Evolutionary conservation across 176 grass and related monocot genomes (phyloP).

Genomic region (Zea luxurians): DNA sequence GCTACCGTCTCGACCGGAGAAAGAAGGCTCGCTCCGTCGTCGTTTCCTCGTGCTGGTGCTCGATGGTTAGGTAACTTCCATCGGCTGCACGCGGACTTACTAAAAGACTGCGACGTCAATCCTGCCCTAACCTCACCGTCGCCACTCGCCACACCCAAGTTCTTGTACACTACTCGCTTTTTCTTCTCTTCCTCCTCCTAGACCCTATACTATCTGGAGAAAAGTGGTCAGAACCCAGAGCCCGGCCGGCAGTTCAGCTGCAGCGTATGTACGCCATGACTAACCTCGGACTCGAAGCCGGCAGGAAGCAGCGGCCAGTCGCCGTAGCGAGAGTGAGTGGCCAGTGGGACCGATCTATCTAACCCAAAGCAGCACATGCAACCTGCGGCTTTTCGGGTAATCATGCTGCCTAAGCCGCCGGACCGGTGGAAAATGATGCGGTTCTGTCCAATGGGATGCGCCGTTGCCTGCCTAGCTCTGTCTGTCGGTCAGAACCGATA

Average conservation of each 20-base stretch:
- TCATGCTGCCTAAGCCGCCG: conserved; percentile 31
- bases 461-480: not conserved
- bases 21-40: not conserved
- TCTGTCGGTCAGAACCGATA: conserved; percentile 20
- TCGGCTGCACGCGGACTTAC: conserved; percentile 6
- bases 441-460: conserved; percentile 15
- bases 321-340: conserved; percentile 4
- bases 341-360: not conserved
- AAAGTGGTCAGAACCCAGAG: conserved; percentile 37
- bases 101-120: conserved; percentile 2
- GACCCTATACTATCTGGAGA: not conserved
- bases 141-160: too few species aligned
- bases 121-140: conserved; percentile 39
- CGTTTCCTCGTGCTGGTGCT: not conserved
- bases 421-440: not conserved
- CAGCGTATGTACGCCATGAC: conserved; percentile 7
- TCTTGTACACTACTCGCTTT: too few species aligned
- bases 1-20: too few species aligned
- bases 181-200: not conserved
- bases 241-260: not conserved
- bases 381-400: conserved; percentile 31
- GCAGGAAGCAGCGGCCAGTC: not conserved
- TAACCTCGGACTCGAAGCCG: not conserved
- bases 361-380: conserved; percentile 3
- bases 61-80: conserved; percentile 7